Conservation (phyloP, 305 asterid species). For the Plantago coronopus region DNA sequence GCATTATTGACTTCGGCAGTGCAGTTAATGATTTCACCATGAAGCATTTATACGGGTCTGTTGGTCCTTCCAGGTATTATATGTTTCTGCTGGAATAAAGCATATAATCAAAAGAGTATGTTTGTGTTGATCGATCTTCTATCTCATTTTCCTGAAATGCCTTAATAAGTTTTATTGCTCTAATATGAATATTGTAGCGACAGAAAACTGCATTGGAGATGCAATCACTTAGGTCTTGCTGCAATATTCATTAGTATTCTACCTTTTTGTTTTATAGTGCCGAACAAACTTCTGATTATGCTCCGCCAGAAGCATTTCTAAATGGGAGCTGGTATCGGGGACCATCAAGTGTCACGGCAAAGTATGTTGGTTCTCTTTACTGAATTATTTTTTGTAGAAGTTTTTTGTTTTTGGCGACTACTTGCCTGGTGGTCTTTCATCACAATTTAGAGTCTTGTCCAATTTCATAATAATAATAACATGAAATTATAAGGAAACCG, state of each 20-base stretch:
- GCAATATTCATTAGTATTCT: slow-evolving; percentile 23
- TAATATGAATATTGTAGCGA: not conserved
- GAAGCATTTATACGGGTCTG: slow-evolving; percentile 82
- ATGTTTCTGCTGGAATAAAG: slow-evolving; percentile 24
- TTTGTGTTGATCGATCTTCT: too few species aligned
- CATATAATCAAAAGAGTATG: slow-evolving; percentile 11
- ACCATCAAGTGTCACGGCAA: slow-evolving; percentile 53
- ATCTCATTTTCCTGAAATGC: too few species aligned
- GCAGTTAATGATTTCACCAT: slow-evolving; percentile 87
- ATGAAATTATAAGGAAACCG: slow-evolving; percentile 11
- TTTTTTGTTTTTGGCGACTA: slow-evolving; percentile 12
- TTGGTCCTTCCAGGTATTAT: slow-evolving; percentile 92
- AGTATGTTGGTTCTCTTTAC: slow-evolving; percentile 51
- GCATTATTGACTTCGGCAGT: slow-evolving; percentile 96
- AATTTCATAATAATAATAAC: not conserved
- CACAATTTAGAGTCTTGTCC: too few species aligned
- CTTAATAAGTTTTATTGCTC: not conserved
- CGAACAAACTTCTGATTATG: slow-evolving; percentile 87
- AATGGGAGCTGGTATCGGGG: slow-evolving; percentile 87
- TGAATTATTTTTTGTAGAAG: not conserved
- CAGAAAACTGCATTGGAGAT: slow-evolving; percentile 3
- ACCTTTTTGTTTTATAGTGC: slow-evolving; percentile 45
- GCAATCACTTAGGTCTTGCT: slow-evolving; percentile 22
- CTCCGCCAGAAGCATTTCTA: slow-evolving; percentile 95
- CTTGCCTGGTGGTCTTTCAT: slow-evolving; percentile 4